Evolutionary conservation across 108 stramenopile species (phyloP).

Genomic region (Pinguiococcus pyrenoidosus): DNA sequence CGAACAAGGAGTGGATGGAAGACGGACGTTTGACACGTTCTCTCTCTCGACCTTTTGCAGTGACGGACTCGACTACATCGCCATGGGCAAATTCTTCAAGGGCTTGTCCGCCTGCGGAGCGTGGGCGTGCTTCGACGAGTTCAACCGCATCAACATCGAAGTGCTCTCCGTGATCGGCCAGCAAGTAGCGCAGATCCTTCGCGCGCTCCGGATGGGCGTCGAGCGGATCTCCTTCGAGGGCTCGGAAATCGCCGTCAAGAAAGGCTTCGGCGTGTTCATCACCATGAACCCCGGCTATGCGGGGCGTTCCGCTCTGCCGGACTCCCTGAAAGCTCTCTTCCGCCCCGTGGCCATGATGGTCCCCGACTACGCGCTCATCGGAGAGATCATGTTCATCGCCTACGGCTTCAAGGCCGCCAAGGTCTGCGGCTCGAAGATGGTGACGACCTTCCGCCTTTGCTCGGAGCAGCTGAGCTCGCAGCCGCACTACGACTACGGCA

Average conservation of each 20-base stretch:
- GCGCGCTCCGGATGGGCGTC: conserved; percentile 23
- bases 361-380: conserved; percentile 58
- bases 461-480: conserved; percentile 47
- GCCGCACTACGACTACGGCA: conserved; percentile 60
- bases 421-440: conserved; percentile 46
- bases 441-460: conserved; percentile 57
- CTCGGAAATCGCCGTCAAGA: conserved; percentile 28
- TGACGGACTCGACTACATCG: conserved; percentile 43
- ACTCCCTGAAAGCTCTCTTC: conserved; percentile 42
- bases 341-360: conserved; percentile 64
- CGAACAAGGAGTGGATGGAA: no score
- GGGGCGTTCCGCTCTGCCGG: conserved; percentile 33
- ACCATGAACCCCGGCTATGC: conserved; percentile 64
- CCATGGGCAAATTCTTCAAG: conserved; percentile 43
- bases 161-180: conserved; percentile 55
- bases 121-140: conserved; percentile 64
- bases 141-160: conserved; percentile 58
- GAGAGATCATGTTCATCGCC: conserved; percentile 53
- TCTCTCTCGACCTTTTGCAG: conserved; percentile 6
- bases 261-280: conserved; percentile 46
- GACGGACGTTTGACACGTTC: no score
- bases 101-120: conserved; percentile 51
- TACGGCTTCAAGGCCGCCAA: conserved; percentile 41
- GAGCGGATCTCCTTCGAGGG: conserved; percentile 37
- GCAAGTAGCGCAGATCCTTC: conserved; percentile 51